Base-by-base conservation (phyloP, 257 asterid species). In the Ilex aquifolium region DNA sequence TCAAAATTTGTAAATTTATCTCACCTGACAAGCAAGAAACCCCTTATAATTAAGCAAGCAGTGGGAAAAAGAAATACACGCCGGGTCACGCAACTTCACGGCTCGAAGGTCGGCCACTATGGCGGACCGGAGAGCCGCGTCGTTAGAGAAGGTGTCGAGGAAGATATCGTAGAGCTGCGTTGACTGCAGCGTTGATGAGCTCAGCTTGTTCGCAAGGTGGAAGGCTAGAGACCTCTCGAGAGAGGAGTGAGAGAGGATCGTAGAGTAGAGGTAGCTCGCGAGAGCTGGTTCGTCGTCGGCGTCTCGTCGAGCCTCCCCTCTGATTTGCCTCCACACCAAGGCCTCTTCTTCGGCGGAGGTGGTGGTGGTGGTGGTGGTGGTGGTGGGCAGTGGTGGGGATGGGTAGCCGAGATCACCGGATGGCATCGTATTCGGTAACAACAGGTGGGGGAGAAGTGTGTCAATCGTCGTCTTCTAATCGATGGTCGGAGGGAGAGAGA, bases 211-310 rank as follows among this genome's bases (percentile, higher is more conserved):
- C 1, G 90, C 98, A 59, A 91, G 65, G 70, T 88, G 95, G 67
- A 91, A 91, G 21, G 96, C 83, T 42, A 91, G 82, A 0, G 96
- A 88, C 15, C 95, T 90, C 60, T 86, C 95, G 21, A 91, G 65
- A 8, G 95, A 91, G 48, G 95, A 73, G 82, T 91, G 98, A 60
- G 96, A 74, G 13, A 91, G 83, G 69, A 91, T 83, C 4, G 95
- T 88, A 32, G 96, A 85, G 79, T 86, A 88, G 49, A 91, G 59
- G 74, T 84, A 88, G 73, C 96, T 88, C 50, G 95, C 95, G 10
- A 88, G 73, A 58, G 95, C 95, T 44, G 98, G 96, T 78, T 91
- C 96, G 3, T 86, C 82, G 21, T 91, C 96, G 16, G 98, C 95
- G 60, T 91, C 96, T 6, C 81, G 65, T 13, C 86, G 81, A 69